Evolutionary conservation across 805 yeast genomes (phyloP), one percentile per base, ranked within the genome.

Genomic region (Candida broadrunensis): DNA sequence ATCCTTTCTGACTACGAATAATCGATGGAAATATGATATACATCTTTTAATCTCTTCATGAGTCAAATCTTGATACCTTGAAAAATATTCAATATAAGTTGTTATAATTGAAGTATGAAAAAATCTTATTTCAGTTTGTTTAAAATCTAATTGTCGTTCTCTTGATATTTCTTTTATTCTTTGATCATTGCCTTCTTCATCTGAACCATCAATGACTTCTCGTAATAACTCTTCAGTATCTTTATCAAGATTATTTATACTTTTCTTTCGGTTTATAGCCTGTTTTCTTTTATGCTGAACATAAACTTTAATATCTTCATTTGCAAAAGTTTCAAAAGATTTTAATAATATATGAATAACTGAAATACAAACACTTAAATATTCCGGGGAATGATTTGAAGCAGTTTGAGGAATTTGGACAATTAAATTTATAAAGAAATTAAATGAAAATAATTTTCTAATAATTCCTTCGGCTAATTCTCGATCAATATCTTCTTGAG

Each of bases 381-480:
- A 85, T 5, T 73, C 75, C 2, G 84, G 73, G 0, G 95, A 78
- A 46, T 82, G 80, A 44, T 74, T 79, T 21, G 75, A 63, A 0
- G 91, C 86, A 12, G 76, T 70, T 41, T 77, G 77, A 0, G 96
- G 88, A 24, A 88, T 58, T 14, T 61, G 63, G 2, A 79, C 68
- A 3, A 91, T 54, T 27, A 79, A 55, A 34, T 75, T 79, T 20
- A 88, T 61, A 38, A 79, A 76, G 17, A 67, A 72, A 38, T 80
- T 81, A 38, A 80, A 83, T 42, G 83, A 78, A 51, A 91, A 88
- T n/a, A 91, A 64, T 33, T 81, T 75, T 34, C 87, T 66, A 15
- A 81, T 72, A 42, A 85, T 77, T 17, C 80, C 81, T 23, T 75
- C 78, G 0, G 89, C 64, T 49, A 66, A 47, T 39, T 68, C 75